Evolutionary conservation across 1,139 yeast species (phyloP), one percentile per base, ranked within the genome.

Genomic region (Suhomyces wounanorum): DNA sequence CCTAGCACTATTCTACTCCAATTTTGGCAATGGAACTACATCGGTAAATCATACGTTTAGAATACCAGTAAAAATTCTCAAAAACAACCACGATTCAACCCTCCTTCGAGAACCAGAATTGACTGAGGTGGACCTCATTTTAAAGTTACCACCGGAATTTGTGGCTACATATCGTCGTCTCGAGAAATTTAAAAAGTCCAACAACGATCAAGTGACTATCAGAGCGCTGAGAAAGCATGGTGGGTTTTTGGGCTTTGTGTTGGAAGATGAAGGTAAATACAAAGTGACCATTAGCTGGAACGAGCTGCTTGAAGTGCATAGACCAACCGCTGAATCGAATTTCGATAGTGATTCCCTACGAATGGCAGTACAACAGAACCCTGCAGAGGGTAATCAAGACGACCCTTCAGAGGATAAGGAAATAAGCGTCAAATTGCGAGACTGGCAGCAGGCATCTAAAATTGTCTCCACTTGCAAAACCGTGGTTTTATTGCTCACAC

Each of bases 201-300:
- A 52, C 35, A 67, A 64, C 46, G 79, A 75, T 21, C 48, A 62
- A 25, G 65, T 76, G 3, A 65, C 72, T 1, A 68, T 77, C 5
- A 63, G 59, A 44, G 76, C 76, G 10, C 71, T 73, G 48, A 54
- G 68, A 38, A 53, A 67, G 17, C 58, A 66, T 31, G 77, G 72
- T 0, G 80, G 80, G 11, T 65, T 66, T 42, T 56, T 84, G 33
- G 79, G 79, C 48, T 73, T 84, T 52, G 73, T 78, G 4, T 66
- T 84, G 11, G 79, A 79, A 52, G 85, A 83, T 45, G 84, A 82
- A 43, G 83, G 79, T 13, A 73, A 72, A 50, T 75, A 77, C 52
- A 75, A 72, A 50, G 81, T 83, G 3, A 79, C 82, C 0, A 69
- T 84, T 13, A 72, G 80, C 48, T 84, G 88, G 89, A 83, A 83